Evolutionary conservation across 495 filamentous ascomycete genomes (phyloP), one percentile per base, ranked within the genome.

Genomic region (Penicillium coprophilum): DNA sequence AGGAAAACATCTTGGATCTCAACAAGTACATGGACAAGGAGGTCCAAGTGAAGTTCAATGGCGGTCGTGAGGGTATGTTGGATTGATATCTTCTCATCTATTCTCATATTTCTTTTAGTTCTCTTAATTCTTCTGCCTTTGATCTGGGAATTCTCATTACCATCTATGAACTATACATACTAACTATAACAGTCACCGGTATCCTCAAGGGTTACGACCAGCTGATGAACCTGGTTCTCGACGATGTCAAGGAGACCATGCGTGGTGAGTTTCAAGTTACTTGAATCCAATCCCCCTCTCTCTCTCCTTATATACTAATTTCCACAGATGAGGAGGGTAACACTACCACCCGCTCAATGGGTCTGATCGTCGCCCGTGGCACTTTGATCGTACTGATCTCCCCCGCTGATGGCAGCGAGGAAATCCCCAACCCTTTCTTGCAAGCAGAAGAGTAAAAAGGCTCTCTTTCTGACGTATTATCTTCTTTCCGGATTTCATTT

Each of bases 1-100:
- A 97, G 77, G 93, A 98, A 70, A 96, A 97, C 68, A 98, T 98
- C 64, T 82, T 98, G 20, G 94, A 98, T 61, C 76, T 98, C 58
- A 84, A 79, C 68, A 95, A 95, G 77, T 98, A 96, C 68, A 91
- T 96, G 85, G 94, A 97, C 72, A 93, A 96, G 81, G 80, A 87
- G 65, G 88, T 98, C 50, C 86, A 82, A 5, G 94, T 97, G 57
- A 97, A 97, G 76, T 97, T 98, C 69, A 96, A 89, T 65, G 94
- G 94, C 21, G 94, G 94, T 5, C 78, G 94, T 58, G 92, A 97
- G 80, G 92, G 93, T 96, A 65, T 51, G 77, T 71, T 28, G 53
- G 44, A 38, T n/a, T 54, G 21, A 40, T 50, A 2, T 36, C 13
- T 15, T 55, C 59, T 53, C 38, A 19, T 57, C 7, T 27, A 4